Percentiles rank a stretch among this genome's conserved stretches.
Conservation (phyloP, 139 green algal genomes). For the Parachlorella kessleri region DNA sequence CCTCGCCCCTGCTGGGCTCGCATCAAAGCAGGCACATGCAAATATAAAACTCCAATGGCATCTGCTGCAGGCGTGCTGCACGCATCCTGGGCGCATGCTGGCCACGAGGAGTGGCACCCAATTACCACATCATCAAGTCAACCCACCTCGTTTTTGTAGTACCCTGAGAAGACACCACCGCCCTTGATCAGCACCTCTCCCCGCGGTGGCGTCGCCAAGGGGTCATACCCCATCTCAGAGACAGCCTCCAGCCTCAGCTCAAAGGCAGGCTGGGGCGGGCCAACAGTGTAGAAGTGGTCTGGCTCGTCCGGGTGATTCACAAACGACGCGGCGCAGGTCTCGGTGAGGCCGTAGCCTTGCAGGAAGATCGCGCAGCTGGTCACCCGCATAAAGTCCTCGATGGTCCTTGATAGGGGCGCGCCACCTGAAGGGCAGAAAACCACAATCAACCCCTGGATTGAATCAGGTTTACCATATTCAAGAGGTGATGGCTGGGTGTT, state of each 20-base stretch:
- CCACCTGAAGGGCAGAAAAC: conserved; percentile 50
- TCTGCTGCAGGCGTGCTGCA: no score
- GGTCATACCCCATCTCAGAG: conserved; percentile 70
- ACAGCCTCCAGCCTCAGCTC: conserved; percentile 66
- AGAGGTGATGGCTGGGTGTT: no score
- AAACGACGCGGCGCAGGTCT: conserved; percentile 87
- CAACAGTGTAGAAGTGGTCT: conserved; percentile 69
- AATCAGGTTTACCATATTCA: no score
- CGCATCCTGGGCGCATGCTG: no score
- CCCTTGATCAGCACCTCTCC: conserved; percentile 85
- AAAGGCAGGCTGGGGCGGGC: conserved; percentile 56
- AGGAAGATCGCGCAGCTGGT: conserved; percentile 47
- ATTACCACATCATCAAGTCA: no score
- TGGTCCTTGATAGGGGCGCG: conserved; percentile 79
- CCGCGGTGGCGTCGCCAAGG: conserved; percentile 35
- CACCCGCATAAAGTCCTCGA: conserved; percentile 77
- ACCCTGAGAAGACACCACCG: conserved; percentile 72
- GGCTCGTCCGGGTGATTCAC: conserved; percentile 50
- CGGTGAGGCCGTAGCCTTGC: conserved; percentile 88
- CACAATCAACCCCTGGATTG: no score
- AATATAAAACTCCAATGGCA: no score
- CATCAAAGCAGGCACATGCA: no score
- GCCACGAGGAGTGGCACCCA: no score
- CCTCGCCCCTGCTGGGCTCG: no score
- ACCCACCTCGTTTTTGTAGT: conserved; percentile 81